phyloP scores from a whole-genome alignment of 768 basidiomycete genomes.

The Mycena maculata region DNA sequence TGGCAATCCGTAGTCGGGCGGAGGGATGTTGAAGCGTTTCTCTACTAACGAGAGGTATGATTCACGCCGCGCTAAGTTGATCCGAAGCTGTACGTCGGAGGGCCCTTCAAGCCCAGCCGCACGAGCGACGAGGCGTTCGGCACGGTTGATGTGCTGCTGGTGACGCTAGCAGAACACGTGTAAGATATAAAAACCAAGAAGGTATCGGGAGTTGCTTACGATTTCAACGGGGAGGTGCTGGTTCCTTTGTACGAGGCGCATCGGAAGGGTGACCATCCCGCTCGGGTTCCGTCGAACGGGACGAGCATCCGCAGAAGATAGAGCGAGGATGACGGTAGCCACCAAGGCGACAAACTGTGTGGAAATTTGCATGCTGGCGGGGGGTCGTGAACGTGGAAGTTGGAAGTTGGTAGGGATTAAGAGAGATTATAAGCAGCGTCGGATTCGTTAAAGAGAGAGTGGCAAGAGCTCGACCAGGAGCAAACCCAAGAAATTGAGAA shows the following conservation, averaged over 20 bases:
- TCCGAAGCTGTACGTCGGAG: slow-evolving; percentile 20
- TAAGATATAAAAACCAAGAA: not conserved
- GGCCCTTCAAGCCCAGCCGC: slow-evolving; percentile 18
- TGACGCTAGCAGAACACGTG: slow-evolving; percentile 21
- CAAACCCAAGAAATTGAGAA: slow-evolving; percentile 23
- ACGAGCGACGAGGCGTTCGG: slow-evolving; percentile 28
- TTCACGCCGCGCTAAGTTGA: slow-evolving; percentile 30
- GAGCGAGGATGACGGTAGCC: not conserved
- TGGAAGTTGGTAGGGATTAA: not conserved
- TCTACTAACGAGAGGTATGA: slow-evolving; percentile 2
- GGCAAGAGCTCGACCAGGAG: slow-evolving; percentile 33
- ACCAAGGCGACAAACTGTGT: slow-evolving; percentile 17
- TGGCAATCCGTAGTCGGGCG: not conserved
- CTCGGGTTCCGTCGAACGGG: slow-evolving; percentile 3
- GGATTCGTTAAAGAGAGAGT: slow-evolving; percentile 18
- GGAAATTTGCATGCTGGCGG: slow-evolving; percentile 23
- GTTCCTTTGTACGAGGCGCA: slow-evolving; percentile 10
- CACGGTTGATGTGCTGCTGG: slow-evolving; percentile 35
- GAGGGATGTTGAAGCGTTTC: slow-evolving; percentile 24
- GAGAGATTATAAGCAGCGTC: slow-evolving; percentile 13
- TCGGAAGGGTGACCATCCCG: slow-evolving; percentile 23
- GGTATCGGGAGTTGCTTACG: not conserved
- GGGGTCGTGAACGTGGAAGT: slow-evolving; percentile 7
- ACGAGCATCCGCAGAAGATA: slow-evolving; percentile 24
- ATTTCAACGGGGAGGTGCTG: slow-evolving; percentile 19